phyloP scores from a whole-genome alignment of 1,284 basidiomycete genomes.

The Ceraceosorus bombacis region DNA sequence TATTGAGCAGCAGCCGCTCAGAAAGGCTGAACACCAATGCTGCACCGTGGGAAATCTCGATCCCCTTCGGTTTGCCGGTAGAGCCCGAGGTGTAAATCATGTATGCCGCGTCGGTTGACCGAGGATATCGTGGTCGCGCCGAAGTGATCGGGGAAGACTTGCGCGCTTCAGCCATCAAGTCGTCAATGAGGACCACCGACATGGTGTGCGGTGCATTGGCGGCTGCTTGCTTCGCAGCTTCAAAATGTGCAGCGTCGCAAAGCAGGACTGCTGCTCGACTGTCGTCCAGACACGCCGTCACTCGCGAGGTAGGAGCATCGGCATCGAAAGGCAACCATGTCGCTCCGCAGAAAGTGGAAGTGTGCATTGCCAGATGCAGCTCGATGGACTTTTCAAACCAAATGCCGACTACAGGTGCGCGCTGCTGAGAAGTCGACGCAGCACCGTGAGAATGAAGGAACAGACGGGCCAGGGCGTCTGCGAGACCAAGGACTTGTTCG shows the following conservation, averaged over 20 bases:
- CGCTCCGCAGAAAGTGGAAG: constrained; percentile 5
- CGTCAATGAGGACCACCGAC: not conserved
- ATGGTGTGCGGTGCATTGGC: constrained; percentile 1
- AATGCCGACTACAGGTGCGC: constrained; percentile 6
- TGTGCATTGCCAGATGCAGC: constrained; percentile 7
- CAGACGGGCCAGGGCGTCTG: not conserved
- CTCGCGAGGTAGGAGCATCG: constrained; percentile 10
- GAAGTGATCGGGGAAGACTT: not conserved
- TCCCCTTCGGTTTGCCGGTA: constrained; percentile 13
- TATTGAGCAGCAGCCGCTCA: constrained; percentile 7
- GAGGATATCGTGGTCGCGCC: constrained; percentile 4
- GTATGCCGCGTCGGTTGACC: constrained; percentile 6
- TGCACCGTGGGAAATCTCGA: constrained; percentile 10
- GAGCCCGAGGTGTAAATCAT: constrained; percentile 12
- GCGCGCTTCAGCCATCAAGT: not conserved
- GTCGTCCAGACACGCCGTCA: constrained; percentile 5
- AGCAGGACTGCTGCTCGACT: constrained; percentile 5
- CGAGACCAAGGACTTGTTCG: not conserved
- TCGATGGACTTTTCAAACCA: constrained; percentile 12
- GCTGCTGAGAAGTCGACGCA: not conserved
- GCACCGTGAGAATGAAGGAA: not conserved
- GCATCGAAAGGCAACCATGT: constrained; percentile 13
- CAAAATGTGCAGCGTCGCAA: constrained; percentile 8
- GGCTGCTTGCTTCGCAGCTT: not conserved
- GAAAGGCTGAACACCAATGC: constrained; percentile 8